Evolutionary conservation across 1,284 basidiomycete species (phyloP).

Genomic region (Prillingera fragicola): DNA sequence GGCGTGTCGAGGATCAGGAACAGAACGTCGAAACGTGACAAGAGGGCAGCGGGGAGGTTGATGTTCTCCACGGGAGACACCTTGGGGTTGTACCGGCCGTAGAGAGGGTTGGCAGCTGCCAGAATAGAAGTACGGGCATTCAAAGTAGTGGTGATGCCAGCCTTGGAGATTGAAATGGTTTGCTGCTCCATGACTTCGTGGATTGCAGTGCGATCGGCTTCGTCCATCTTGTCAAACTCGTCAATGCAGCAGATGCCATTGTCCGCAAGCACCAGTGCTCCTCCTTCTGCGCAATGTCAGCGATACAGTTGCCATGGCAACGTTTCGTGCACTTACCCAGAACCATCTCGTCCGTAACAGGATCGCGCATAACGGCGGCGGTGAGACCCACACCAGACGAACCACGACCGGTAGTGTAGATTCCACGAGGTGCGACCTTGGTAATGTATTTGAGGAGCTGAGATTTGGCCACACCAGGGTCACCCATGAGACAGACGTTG

Average conservation of each 20-base stretch:
- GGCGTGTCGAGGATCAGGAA: constrained; percentile 98
- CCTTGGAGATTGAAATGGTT: constrained; percentile 98
- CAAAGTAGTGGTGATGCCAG: constrained; percentile 95
- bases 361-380: constrained; percentile 98
- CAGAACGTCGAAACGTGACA: constrained; percentile 93
- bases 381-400: constrained; percentile 98
- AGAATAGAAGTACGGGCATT: constrained; percentile 98
- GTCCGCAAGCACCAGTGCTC: constrained; percentile 94
- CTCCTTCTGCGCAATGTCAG: constrained; percentile 67
- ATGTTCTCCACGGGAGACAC: constrained; percentile 98
- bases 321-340: constrained; percentile 63
- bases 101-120: constrained; percentile 95
- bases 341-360: constrained; percentile 99
- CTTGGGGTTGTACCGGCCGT: constrained; percentile 96
- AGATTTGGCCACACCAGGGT: constrained; percentile 99
- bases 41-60: constrained; percentile 91
- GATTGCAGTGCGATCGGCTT: constrained; percentile 92
- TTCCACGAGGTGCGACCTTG: constrained; percentile 93
- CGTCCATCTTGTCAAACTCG: constrained; percentile 99
- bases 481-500: constrained; percentile 98
- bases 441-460: constrained; percentile 98
- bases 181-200: constrained; percentile 99
- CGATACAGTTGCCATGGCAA: constrained; percentile 3
- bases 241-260: constrained; percentile 99
- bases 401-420: constrained; percentile 97